These are phyloP conservation scores for Seminavis robusta DNA, from an alignment of 108 stramenopile species.

Conservation along the genomic window DNA sequence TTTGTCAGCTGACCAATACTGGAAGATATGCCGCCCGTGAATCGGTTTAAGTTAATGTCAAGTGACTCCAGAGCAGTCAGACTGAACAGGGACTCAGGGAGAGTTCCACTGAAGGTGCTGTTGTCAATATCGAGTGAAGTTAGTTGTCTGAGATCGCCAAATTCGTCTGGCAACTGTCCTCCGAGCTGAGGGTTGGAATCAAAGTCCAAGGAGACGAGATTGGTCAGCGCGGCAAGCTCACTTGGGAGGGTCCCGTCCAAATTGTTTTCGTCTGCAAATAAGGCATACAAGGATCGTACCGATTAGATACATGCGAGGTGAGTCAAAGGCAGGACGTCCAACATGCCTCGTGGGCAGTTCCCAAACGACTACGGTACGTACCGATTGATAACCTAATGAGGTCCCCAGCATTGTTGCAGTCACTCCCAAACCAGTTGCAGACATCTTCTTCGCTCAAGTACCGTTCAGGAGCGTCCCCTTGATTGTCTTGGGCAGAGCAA, in stretches of 20 bases:
- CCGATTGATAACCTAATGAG: slow-evolving; percentile 29
- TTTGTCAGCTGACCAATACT: neutral
- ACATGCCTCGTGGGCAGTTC: no score
- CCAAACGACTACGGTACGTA: no score
- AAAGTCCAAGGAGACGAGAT: slow-evolving; percentile 44
- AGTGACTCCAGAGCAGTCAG: neutral
- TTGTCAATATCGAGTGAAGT: slow-evolving; percentile 23
- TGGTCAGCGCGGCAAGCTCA: slow-evolving; percentile 40
- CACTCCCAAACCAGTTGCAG: slow-evolving; percentile 34
- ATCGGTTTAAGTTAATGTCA: neutral
- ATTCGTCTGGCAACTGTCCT: slow-evolving; percentile 52
- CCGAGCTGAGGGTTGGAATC: slow-evolving; percentile 56
- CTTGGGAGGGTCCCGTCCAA: slow-evolving; percentile 61
- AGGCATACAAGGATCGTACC: no score
- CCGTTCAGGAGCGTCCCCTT: neutral
- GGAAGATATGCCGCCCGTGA: neutral
- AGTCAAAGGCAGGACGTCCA: no score
- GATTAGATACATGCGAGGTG: no score
- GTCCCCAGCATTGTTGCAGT: slow-evolving; percentile 15
- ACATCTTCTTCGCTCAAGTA: slow-evolving; percentile 30
- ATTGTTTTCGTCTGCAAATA: slow-evolving; percentile 28
- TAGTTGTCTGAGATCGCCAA: slow-evolving; percentile 30
- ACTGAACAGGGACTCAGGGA: slow-evolving; percentile 29
- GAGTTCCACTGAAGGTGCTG: slow-evolving; percentile 21
- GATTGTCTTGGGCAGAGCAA: slow-evolving; percentile 6